Conservation (phyloP, 1,284 basidiomycete species). For the Takashimella koratensis region DNA sequence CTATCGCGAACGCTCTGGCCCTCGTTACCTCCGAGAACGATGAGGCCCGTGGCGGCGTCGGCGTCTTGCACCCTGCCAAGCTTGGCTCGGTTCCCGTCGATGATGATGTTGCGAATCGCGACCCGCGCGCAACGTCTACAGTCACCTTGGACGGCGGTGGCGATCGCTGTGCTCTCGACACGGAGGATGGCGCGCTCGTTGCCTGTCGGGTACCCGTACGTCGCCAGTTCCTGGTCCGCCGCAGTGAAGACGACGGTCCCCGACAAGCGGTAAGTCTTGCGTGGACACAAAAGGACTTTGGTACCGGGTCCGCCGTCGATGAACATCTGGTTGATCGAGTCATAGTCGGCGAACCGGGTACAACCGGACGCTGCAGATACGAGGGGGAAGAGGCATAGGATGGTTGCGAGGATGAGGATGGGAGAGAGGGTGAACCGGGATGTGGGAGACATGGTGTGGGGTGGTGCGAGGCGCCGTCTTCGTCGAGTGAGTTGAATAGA, state of each 20-base stretch:
- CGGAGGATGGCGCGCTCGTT: slow-evolving; percentile 47
- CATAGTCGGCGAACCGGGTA: slow-evolving; percentile 39
- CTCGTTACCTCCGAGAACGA: slow-evolving; percentile 49
- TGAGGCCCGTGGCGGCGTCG: slow-evolving; percentile 31
- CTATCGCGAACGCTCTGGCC: slow-evolving; percentile 42
- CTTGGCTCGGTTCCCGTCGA: slow-evolving; percentile 44
- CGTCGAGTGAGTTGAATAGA: background rate
- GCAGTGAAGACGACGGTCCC: slow-evolving; percentile 51
- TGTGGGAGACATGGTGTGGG: background rate
- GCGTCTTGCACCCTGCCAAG: slow-evolving; percentile 33
- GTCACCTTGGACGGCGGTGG: slow-evolving; percentile 47
- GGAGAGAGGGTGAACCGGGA: slow-evolving; percentile 2
- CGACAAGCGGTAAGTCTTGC: slow-evolving; percentile 44
- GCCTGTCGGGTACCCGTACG: slow-evolving; percentile 50
- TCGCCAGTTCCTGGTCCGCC: slow-evolving; percentile 52
- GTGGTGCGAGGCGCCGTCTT: background rate
- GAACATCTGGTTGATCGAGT: slow-evolving; percentile 42
- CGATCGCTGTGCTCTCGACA: slow-evolving; percentile 36
- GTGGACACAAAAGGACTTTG: slow-evolving; percentile 51
- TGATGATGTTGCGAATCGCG: slow-evolving; percentile 38
- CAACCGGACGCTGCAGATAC: slow-evolving; percentile 24
- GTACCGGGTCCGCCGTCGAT: slow-evolving; percentile 48
- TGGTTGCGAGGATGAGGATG: slow-evolving; percentile 9
- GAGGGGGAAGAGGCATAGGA: slow-evolving; percentile 11
- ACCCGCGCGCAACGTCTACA: slow-evolving; percentile 49